Percentiles rank a stretch among this genome's conserved stretches.
phyloP scores from a whole-genome alignment of 1,139 yeast species.

The Tardiomyces depauwii region DNA sequence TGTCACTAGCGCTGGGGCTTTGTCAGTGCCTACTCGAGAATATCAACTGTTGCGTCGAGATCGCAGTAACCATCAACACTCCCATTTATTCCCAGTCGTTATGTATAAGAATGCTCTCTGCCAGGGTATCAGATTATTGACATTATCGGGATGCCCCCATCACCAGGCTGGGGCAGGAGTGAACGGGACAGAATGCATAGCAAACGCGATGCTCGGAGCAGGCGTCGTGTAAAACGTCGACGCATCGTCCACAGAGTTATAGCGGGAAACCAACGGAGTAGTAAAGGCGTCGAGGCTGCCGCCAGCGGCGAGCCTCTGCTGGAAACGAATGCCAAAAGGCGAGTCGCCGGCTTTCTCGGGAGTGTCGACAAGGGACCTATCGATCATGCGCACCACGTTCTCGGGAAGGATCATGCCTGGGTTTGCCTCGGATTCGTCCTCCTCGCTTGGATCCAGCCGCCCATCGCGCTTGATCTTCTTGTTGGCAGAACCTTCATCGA shows the following conservation, averaged over 20 bases:
- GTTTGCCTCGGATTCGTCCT: conserved; percentile 17
- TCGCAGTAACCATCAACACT: no score
- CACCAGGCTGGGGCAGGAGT: not conserved
- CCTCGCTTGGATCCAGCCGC: conserved; percentile 15
- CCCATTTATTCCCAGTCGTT: no score
- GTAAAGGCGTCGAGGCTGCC: not conserved
- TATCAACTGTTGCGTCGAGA: no score
- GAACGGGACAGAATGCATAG: not conserved
- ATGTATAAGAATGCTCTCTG: no score
- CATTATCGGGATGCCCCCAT: not conserved
- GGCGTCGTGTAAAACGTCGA: not conserved
- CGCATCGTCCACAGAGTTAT: not conserved
- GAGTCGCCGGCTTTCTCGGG: conserved; percentile 16
- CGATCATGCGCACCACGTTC: conserved; percentile 30
- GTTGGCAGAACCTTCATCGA: conserved; percentile 1
- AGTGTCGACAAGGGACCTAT: conserved; percentile 27
- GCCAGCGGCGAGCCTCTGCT: not conserved
- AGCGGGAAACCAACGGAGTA: not conserved
- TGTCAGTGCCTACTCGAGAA: no score
- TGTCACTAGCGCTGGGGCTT: no score
- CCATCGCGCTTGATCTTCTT: conserved; percentile 16
- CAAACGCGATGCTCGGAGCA: not conserved
- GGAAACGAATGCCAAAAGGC: not conserved
- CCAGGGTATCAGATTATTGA: not conserved
- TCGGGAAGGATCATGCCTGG: conserved; percentile 25